These are phyloP conservation scores for Mycena citricolor DNA, from an alignment of 1,284 basidiomycete species.

Conservation along the genomic window DNA sequence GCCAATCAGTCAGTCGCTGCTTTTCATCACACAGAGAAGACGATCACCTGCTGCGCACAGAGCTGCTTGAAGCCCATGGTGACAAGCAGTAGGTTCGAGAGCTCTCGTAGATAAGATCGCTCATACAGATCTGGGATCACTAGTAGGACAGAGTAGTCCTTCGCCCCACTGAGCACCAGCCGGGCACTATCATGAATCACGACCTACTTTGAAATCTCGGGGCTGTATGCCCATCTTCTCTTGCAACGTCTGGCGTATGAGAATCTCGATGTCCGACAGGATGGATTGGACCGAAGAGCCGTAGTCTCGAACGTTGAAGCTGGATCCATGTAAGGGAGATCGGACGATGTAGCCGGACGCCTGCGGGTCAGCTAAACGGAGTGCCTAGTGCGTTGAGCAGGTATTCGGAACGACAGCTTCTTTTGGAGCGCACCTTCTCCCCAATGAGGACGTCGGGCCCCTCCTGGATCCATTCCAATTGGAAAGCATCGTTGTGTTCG, in stretches of 20 bases:
- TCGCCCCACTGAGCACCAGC: slow-evolving; percentile 7
- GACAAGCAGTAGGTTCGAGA: slow-evolving; percentile 75
- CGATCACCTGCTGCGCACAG: slow-evolving; percentile 81
- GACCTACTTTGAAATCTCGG: slow-evolving; percentile 60
- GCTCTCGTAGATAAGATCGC: slow-evolving; percentile 77
- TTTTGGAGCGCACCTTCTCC: slow-evolving; percentile 54
- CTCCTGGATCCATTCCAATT: slow-evolving; percentile 77
- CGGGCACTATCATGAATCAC: slow-evolving; percentile 1
- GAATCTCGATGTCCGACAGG: slow-evolving; percentile 75
- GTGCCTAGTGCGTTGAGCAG: slow-evolving; percentile 48
- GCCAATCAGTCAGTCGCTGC: slow-evolving; percentile 4
- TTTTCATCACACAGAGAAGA: background rate
- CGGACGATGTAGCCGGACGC: slow-evolving; percentile 66
- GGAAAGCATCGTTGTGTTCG: slow-evolving; percentile 78
- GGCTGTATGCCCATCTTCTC: slow-evolving; percentile 62
- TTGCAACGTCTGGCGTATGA: slow-evolving; percentile 62
- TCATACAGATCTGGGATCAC: slow-evolving; percentile 94
- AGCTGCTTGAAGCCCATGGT: slow-evolving; percentile 91
- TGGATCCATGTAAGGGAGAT: slow-evolving; percentile 76
- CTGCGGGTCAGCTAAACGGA: slow-evolving; percentile 69
- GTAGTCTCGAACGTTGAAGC: slow-evolving; percentile 83
- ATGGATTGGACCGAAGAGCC: slow-evolving; percentile 59
- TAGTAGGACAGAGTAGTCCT: slow-evolving; percentile 88
- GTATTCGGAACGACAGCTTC: slow-evolving; percentile 3
- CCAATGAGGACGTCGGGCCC: slow-evolving; percentile 59